phyloP scores from a whole-genome alignment of 192 early-diverging fungal genomes.

The Entomortierella chlamydospora region DNA sequence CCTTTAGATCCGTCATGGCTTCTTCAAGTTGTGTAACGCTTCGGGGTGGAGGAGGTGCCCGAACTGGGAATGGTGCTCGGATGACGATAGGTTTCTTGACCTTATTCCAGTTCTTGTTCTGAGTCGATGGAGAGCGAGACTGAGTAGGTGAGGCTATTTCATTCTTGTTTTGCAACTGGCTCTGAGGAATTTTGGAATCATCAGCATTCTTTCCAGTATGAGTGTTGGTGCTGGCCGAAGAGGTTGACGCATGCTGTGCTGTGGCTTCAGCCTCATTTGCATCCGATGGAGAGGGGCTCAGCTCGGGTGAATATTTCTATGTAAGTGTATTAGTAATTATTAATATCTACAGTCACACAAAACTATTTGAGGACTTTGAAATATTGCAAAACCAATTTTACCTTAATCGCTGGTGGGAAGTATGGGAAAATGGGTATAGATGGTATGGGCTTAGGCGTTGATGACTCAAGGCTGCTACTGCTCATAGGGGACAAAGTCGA shows the following conservation, averaged over 20 bases:
- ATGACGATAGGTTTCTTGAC: constrained; percentile 8
- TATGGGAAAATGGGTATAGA: constrained; percentile 49
- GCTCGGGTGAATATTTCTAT: constrained; percentile 53
- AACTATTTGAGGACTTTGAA: not conserved
- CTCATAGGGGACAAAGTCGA: not conserved
- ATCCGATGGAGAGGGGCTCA: constrained; percentile 40
- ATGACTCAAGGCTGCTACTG: not conserved
- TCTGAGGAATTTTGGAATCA: not conserved
- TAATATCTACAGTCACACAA: not conserved
- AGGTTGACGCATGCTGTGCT: not conserved
- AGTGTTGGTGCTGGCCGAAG: not conserved
- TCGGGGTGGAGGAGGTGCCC: constrained; percentile 33
- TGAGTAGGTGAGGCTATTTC: not conserved
- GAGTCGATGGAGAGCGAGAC: not conserved
- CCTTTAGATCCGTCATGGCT: constrained; percentile 42
- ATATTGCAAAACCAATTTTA: not conserved
- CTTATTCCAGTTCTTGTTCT: not conserved
- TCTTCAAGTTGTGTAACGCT: constrained; percentile 46
- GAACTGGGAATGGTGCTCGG: constrained; percentile 26
- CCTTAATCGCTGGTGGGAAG: constrained; percentile 50
- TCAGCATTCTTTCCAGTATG: no score
- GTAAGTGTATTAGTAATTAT: not conserved
- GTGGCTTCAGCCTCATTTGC: constrained; percentile 1
- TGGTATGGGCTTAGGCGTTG: not conserved
- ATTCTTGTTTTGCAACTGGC: not conserved